These are phyloP conservation scores for Colletotrichum sp. DNA, from an alignment of 2,329 filamentous ascomycete genomes.

Conservation along the genomic window DNA sequence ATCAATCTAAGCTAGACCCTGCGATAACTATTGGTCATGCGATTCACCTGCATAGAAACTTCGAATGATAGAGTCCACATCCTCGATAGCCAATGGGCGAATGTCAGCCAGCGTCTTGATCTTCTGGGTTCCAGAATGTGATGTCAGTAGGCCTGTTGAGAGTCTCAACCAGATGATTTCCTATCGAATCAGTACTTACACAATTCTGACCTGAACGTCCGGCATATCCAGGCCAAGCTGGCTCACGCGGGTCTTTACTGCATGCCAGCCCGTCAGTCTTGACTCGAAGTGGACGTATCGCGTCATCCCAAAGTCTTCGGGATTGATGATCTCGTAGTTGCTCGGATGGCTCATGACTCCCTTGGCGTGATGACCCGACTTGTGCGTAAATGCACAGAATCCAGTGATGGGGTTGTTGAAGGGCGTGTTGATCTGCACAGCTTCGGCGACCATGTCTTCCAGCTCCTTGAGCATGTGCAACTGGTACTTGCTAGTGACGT, in stretches of 20 bases:
- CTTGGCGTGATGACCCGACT: slow-evolving; percentile 85
- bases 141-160: neutral
- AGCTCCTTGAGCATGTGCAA: slow-evolving; percentile 83
- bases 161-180: fast-evolving
- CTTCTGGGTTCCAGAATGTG: slow-evolving; percentile 66
- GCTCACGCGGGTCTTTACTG: slow-evolving; percentile 86
- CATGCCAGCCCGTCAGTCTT: slow-evolving; percentile 89
- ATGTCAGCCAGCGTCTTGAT: slow-evolving; percentile 92
- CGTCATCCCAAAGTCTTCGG: slow-evolving; percentile 81
- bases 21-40: neutral
- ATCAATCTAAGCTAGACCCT: neutral
- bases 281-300: slow-evolving; percentile 87
- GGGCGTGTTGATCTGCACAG: slow-evolving; percentile 78
- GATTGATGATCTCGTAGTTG: slow-evolving; percentile 83
- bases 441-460: slow-evolving; percentile 70
- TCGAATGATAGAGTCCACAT: slow-evolving; percentile 87
- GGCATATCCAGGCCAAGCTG: slow-evolving; percentile 82
- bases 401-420: slow-evolving; percentile 84
- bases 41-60: slow-evolving; percentile 61
- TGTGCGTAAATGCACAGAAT: slow-evolving; percentile 69
- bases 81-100: slow-evolving; percentile 83
- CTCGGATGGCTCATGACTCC: slow-evolving; percentile 81
- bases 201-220: slow-evolving; percentile 75
- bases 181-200: neutral
- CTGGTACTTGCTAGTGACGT: slow-evolving; percentile 87